Conservation (phyloP, 352 stramenopile genomes). For the Phytophthora brassicae region DNA sequence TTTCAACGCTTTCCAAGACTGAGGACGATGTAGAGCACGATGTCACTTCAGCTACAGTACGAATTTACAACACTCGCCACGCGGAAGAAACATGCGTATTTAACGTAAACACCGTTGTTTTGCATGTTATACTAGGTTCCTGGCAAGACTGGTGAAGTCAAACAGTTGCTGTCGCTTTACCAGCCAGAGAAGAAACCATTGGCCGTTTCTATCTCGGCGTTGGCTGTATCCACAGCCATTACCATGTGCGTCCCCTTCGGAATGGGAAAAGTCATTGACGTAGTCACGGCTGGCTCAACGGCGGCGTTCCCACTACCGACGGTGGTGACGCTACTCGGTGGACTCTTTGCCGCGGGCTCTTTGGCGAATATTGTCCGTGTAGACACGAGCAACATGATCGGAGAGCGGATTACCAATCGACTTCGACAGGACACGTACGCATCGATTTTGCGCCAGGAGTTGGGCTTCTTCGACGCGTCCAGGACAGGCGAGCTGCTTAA, state of each 20-base stretch:
- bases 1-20: constrained; percentile 22
- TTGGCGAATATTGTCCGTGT: constrained; percentile 75
- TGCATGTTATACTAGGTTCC: not conserved
- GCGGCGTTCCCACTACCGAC: constrained; percentile 43
- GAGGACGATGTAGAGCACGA: constrained; percentile 16
- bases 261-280: constrained; percentile 84
- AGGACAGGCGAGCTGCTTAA: constrained; percentile 92
- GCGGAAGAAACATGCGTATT: not conserved
- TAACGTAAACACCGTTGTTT: constrained; percentile 12
- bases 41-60: constrained; percentile 6
- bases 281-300: constrained; percentile 50
- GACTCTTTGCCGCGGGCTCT: constrained; percentile 68
- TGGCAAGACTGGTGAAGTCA: constrained; percentile 32
- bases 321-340: constrained; percentile 58
- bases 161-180: constrained; percentile 59
- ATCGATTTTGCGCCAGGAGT: constrained; percentile 85
- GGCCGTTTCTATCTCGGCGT: constrained; percentile 58
- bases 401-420: constrained; percentile 80
- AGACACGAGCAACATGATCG: constrained; percentile 86
- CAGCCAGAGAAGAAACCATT: constrained; percentile 69
- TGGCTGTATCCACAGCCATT: constrained; percentile 70
- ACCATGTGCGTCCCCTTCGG: constrained; percentile 80
- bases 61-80: not conserved
- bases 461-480: constrained; percentile 90
- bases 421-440: constrained; percentile 79